These are phyloP conservation scores for Cyclaneusma minus DNA, from an alignment of 2,329 filamentous ascomycete genomes.

Conservation along the genomic window DNA sequence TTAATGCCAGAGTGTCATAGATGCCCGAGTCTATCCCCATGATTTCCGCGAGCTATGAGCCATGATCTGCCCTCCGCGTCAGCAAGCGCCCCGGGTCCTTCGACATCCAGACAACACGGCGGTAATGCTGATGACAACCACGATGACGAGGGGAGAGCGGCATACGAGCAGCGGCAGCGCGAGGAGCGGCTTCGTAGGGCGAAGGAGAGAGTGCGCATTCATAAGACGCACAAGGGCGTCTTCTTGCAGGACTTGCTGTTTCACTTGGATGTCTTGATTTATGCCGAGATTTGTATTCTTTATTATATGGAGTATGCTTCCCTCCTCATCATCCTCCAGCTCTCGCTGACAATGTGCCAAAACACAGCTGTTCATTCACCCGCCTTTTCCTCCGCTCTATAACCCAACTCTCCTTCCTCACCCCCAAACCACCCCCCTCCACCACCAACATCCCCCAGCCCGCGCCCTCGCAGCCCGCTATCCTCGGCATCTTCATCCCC, in stretches of 20 bases:
- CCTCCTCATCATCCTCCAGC: not conserved
- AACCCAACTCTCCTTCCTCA: conserved; percentile 47
- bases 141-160: conserved; percentile 7
- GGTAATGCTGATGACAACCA: not conserved
- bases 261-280: conserved; percentile 46
- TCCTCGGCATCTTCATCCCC: conserved; percentile 40
- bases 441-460: conserved; percentile 33
- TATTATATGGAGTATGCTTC: conserved; percentile 56
- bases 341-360: not conserved
- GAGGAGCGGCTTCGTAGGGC: too few species aligned
- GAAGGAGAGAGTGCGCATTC: conserved; percentile 21
- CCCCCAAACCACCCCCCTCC: too few species aligned
- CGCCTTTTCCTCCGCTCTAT: conserved; percentile 42
- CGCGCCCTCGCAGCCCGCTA: conserved; percentile 35
- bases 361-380: conserved; percentile 45
- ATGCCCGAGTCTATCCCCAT: conserved; percentile 11
- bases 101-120: conserved; percentile 6
- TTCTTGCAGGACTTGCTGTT: conserved; percentile 45
- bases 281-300: conserved; percentile 46
- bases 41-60: conserved; percentile 29
- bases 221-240: conserved; percentile 33
- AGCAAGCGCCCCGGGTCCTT: conserved; percentile 21
- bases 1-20: conserved; percentile 4
- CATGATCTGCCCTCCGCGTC: conserved; percentile 30
- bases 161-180: conserved; percentile 1